Conservation (phyloP, 1,284 basidiomycete species). For the Rhodotorula sp. region DNA sequence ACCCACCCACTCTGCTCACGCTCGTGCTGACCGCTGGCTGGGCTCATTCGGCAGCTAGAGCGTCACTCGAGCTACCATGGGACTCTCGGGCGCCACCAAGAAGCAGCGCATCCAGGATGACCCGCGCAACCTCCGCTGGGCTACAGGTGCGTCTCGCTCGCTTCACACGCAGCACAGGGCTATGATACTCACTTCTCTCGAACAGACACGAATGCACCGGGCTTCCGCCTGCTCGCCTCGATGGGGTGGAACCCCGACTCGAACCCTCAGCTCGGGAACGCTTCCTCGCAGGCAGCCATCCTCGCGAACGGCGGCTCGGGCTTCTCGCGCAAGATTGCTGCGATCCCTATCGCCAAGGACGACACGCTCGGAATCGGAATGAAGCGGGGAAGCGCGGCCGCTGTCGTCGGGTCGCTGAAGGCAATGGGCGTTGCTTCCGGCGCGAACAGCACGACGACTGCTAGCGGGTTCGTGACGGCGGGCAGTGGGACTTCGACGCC, state of each 20-base stretch:
- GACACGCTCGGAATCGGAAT: conserved; percentile 40
- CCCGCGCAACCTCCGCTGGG: conserved; percentile 44
- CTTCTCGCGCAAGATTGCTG: conserved; percentile 34
- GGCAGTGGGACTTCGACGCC: conserved; percentile 11
- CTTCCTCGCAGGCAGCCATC: conserved; percentile 31
- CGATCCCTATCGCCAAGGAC: conserved; percentile 40
- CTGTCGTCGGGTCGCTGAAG: conserved; percentile 27
- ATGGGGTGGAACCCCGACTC: conserved; percentile 44
- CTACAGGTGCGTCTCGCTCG: conserved; percentile 25
- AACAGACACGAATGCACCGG: conserved; percentile 40
- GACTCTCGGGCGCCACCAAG: conserved; percentile 32
- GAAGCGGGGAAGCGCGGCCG: conserved; percentile 27
- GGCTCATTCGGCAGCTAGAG: no score
- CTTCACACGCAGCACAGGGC: neutral
- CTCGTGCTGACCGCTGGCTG: no score
- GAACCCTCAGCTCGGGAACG: conserved; percentile 31
- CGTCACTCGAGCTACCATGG: conserved; percentile 15
- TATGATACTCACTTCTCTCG: neutral
- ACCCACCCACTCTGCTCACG: neutral
- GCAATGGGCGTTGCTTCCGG: conserved; percentile 33
- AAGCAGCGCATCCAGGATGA: conserved; percentile 43
- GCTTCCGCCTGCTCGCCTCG: conserved; percentile 42
- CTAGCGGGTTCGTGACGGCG: conserved; percentile 7
- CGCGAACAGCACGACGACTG: conserved; percentile 18
- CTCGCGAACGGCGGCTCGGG: conserved; percentile 26